Evolutionary conservation across 192 early-diverging fungal genomes (phyloP), one percentile per base, ranked within the genome.

Genomic region (Entomortierella parvispora): DNA sequence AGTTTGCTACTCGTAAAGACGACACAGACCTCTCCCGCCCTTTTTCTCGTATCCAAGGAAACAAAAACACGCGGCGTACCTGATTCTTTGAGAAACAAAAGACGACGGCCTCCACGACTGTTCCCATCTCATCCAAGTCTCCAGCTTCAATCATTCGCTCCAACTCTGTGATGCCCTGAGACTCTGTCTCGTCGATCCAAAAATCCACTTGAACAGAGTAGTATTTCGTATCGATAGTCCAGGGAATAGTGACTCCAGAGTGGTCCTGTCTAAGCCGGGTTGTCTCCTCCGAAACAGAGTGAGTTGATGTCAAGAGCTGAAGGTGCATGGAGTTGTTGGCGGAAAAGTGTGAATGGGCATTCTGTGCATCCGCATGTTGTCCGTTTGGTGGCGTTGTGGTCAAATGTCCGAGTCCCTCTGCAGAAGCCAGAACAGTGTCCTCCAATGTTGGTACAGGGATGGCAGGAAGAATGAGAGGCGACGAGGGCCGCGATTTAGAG

Each of bases 151-250:
- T 64, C 58, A 81, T 69, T 15, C 68, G 67, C 55, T 84, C 59
- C 58, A 67, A 14, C 43, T 78, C 67, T 9, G 54, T 50, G 23
- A 68, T 59, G 9, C 81, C 78, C 0, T 65, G 58, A 12, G 65
- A 40, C 4, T 80, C 65, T 1, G 82, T 82, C 61, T 85, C 84
- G 58, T 92, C 90, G 25, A 91, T 56, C 90, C 90, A 90, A 79
- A 90, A 84, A 40, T 81, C 84, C 5, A 91, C 81, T 8, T 85
- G 49, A 14, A 90, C 90, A 4, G 80, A 83, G 65, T 91, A 92
- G 74, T 92, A 92, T 53, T 90, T 91, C 31, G 86, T 92, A 22
- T 84, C 69, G 33, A 92, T 82, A 1, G 55, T 82, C 79, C 83
- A 87, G 25, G 88, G 88, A 47, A 86, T 77, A 31, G 61, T 80